Base-by-base conservation (phyloP, 306 rosid species). In the Vigna angularis region DNA sequence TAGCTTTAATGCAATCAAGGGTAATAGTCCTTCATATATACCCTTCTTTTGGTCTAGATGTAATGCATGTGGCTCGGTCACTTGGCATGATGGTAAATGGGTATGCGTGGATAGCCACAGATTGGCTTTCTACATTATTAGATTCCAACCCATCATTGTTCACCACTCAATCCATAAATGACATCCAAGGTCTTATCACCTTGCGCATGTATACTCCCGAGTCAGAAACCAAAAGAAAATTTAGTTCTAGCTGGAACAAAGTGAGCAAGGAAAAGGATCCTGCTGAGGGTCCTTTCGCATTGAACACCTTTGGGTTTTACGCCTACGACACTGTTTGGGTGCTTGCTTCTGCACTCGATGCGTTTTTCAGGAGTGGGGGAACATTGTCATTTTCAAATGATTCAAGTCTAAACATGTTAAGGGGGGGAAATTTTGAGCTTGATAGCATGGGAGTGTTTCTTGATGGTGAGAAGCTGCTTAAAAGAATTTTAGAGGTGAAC, bases 271-370 rank as follows among this genome's bases (percentile, higher is more conserved):
- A 61, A 22, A 42, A 30, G 34, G 34, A 86, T 20, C 16, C 76
- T 59, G 17, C 64, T 1, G 53, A 72, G 34, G 83, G 85, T 17
- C 51, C 81, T 20, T 40, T 82, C 22, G 92, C 87, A 49, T 77
- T 89, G 75, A 89, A 80, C 73, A 49, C 79, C 30, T 88, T 49
- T 34, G 92, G 86, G 48, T 75, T 93, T 28, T 86, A 87, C 64
- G 96, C 97, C 70, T 93, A 93, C 81, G 96, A 93, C 65, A 87
- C 93, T 16, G 96, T 93, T 22, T 87, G 96, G 93, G 18, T 86
- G 67, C 89, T 93, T 51, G 96, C 96, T 68, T 92, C 30, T 51
- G 91, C 91, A 14, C 84, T 93, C 9, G 82, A 88, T 64, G 73
- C 88, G 49, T 89, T 89, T 69, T 83, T 90, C 24, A 65, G 79